Conservation (phyloP, 2,329 filamentous ascomycete species). For the Penicillium sp. region DNA sequence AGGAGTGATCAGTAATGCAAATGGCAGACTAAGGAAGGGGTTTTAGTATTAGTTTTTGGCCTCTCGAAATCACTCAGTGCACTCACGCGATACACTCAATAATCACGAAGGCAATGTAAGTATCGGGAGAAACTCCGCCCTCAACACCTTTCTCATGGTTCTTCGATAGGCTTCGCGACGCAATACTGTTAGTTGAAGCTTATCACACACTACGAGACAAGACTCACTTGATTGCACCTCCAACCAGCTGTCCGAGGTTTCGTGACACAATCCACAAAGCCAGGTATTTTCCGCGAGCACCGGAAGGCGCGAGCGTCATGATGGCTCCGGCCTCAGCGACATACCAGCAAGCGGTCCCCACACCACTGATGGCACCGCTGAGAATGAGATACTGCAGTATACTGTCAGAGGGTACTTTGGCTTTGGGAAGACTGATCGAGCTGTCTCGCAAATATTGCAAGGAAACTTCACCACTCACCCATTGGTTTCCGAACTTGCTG, state of each 20-base stretch:
- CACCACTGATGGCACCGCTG: constrained; percentile 37
- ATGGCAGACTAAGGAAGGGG: constrained; percentile 39
- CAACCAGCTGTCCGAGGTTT: constrained; percentile 47
- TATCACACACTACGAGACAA: not conserved
- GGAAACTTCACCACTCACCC: constrained; percentile 32
- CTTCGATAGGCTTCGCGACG: constrained; percentile 32
- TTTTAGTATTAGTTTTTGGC: not conserved
- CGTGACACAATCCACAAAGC: constrained; percentile 48
- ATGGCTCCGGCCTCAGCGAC: constrained; percentile 49
- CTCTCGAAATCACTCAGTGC: not conserved
- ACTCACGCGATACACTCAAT: constrained; percentile 45
- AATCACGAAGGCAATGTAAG: constrained; percentile 47
- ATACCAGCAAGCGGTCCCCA: constrained; percentile 48
- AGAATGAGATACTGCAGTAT: constrained; percentile 38
- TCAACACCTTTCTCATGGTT: constrained; percentile 35
- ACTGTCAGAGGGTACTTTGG: not conserved
- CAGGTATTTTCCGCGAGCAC: constrained; percentile 47
- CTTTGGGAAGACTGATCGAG: not conserved
- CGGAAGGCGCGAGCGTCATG: constrained; percentile 47
- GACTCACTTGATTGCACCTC: constrained; percentile 45
- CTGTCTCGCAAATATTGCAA: not conserved
- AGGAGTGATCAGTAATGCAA: constrained; percentile 46
- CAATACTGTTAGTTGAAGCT: not conserved
- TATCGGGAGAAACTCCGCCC: constrained; percentile 44
- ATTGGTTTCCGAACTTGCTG: constrained; percentile 48